Evolutionary conservation across 352 stramenopile species (phyloP).

Genomic region (Pythium apleroticum): DNA sequence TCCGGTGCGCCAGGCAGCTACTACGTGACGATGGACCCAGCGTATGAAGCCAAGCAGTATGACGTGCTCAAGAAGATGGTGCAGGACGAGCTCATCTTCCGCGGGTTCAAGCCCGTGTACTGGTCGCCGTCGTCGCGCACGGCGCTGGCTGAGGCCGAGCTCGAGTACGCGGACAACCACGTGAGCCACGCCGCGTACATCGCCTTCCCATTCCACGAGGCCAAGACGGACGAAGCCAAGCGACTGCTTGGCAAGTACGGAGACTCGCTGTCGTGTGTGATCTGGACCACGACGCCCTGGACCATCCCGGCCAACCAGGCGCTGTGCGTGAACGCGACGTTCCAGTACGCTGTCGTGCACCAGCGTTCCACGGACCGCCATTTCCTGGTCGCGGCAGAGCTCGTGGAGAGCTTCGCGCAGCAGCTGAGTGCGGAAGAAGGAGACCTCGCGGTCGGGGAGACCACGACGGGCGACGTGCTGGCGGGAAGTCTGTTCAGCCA

Average conservation of each 20-base stretch:
- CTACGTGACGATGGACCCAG: constrained; percentile 94
- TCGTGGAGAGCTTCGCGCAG: constrained; percentile 47
- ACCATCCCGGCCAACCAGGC: constrained; percentile 98
- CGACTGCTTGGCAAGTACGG: constrained; percentile 38
- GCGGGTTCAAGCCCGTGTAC: constrained; percentile 98
- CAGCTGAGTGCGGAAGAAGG: constrained; percentile 19
- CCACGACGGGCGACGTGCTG: constrained; percentile 54
- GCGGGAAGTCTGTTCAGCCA: constrained; percentile 81
- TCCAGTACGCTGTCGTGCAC: constrained; percentile 93
- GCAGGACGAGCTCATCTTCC: constrained; percentile 93
- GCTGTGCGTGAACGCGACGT: constrained; percentile 94
- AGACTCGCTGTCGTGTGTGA: constrained; percentile 59
- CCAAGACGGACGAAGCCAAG: constrained; percentile 18
- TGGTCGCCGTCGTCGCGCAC: constrained; percentile 97
- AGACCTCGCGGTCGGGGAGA: constrained; percentile 55
- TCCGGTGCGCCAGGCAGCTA: constrained; percentile 67
- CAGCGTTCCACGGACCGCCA: constrained; percentile 31
- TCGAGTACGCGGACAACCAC: constrained; percentile 98
- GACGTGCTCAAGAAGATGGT: constrained; percentile 98
- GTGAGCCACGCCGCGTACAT: constrained; percentile 96
- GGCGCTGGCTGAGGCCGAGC: constrained; percentile 97
- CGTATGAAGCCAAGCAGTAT: constrained; percentile 97
- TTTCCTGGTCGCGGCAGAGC: constrained; percentile 63
- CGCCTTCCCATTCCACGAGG: constrained; percentile 66
- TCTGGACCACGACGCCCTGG: constrained; percentile 99